Conservation (phyloP, 306 rosid genomes). For the Oemleria cerasiformis region DNA sequence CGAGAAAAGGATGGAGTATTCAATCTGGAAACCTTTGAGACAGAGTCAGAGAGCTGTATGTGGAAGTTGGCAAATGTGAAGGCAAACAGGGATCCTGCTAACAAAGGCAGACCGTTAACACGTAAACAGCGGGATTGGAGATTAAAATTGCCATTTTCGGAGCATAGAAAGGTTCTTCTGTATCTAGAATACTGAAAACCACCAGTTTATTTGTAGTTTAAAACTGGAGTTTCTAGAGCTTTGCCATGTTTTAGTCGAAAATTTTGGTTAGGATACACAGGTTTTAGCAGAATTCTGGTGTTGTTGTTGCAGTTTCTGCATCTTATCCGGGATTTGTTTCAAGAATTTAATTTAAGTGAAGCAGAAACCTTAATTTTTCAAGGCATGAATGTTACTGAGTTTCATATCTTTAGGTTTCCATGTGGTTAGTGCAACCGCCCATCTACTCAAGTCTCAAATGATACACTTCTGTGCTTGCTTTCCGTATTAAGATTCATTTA, state of each 20-base stretch:
- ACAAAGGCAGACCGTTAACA: conserved; percentile 75
- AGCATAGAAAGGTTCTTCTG: conserved; percentile 66
- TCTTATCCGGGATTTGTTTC: background rate
- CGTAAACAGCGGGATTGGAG: conserved; percentile 91
- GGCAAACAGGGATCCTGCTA: conserved; percentile 69
- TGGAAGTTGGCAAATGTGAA: conserved; percentile 89
- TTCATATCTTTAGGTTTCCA: background rate
- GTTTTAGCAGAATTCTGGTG: conserved; percentile 3
- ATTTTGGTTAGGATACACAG: background rate
- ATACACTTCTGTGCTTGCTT: background rate
- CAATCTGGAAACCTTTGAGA: conserved; percentile 57
- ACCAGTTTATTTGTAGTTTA: background rate
- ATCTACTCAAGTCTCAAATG: background rate
- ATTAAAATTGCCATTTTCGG: conserved; percentile 60
- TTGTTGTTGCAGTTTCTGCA: conserved; percentile 1
- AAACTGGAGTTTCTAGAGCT: background rate
- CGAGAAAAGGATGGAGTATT: conserved; percentile 56
- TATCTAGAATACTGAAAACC: conserved; percentile 47
- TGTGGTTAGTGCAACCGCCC: background rate
- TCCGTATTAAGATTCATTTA: background rate
- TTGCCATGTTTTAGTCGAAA: background rate
- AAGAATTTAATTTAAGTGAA: background rate
- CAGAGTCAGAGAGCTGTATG: conserved; percentile 55
- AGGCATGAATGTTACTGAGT: background rate
- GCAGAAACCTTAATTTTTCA: background rate